Evolutionary conservation across 2,329 filamentous ascomycete species (phyloP), one percentile per base, ranked within the genome.

Genomic region (Ascochyta clinopodiicola): DNA sequence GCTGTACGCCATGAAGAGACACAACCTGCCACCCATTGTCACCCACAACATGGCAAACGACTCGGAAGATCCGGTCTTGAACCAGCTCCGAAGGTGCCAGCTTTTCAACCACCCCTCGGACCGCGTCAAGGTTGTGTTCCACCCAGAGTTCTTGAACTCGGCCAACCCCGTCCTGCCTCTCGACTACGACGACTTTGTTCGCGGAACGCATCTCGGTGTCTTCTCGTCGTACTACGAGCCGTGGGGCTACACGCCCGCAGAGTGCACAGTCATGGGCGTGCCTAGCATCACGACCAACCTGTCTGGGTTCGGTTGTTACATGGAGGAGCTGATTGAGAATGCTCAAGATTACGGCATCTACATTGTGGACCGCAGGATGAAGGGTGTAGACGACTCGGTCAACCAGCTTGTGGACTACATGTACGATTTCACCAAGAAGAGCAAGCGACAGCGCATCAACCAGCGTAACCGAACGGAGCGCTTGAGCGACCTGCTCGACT

Each of bases 21-120:
- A 92, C 75, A 87, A 86, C 35, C 85, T 98, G 27, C 95, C 95
- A 4, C 95, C 95, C 0, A 96, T 99, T 71, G 94, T 98, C 57
- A 99, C 95, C 4, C 95, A 99, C 82, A 98, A 99, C 83, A 97
- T 99, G 94, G 80, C 91, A 67, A 97, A 96, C 72, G 94, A 98
- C 76, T 77, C 84, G 35, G 94, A 97, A 67, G 95, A 99, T 68
- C 95, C 94, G 1, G 91, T 99, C 44, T 81, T 99, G 60, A 96
- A 96, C 82, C 95, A 98, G 79, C 90, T 99, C 70, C 90, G 95
- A 44, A 88, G 95, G 38, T 96, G 97, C 46, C 91, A 98, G 77
- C 88, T 99, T 21, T 98, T 98, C 84, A 99, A 99, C 80, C 90
- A 96, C 76, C 90, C 93, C 0, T 87, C 88, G 1, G 95, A 99